Evolutionary conservation across 2,329 filamentous ascomycete species (phyloP).

Genomic region (Trichoderma cornu-damae): DNA sequence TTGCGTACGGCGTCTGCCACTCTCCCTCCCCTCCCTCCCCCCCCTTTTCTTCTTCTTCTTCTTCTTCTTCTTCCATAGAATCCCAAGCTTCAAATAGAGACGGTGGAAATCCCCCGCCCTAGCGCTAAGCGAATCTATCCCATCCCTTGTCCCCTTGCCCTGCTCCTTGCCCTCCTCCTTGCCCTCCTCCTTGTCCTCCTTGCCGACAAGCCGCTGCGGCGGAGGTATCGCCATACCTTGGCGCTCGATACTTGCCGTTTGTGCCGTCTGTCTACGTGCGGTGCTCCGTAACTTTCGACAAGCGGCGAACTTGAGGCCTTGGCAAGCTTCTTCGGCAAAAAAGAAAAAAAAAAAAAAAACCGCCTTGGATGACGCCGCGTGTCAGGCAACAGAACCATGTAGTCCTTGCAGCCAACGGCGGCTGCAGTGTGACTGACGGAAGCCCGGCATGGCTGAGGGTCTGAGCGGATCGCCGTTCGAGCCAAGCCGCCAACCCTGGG

Average conservation of each 20-base stretch:
- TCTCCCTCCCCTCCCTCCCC: too few species aligned
- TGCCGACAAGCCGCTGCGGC: neutral
- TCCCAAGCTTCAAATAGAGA: neutral
- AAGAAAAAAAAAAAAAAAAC: too few species aligned
- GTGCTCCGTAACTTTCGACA: neutral
- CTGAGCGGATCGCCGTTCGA: neutral
- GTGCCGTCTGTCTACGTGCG: neutral
- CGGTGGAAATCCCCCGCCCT: neutral
- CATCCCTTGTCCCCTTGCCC: neutral
- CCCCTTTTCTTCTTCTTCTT: too few species aligned
- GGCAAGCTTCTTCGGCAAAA: too few species aligned
- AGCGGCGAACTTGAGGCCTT: neutral
- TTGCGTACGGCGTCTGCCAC: neutral
- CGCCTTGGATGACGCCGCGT: conserved; percentile 4
- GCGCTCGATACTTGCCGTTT: neutral
- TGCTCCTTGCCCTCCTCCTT: neutral
- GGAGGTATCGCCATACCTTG: conserved; percentile 4
- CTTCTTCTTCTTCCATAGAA: neutral
- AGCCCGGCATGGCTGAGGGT: neutral
- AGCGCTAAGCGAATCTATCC: neutral
- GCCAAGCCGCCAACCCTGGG: neutral
- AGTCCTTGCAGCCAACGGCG: neutral
- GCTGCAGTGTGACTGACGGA: neutral
- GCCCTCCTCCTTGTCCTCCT: too few species aligned
- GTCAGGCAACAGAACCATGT: conserved; percentile 1